Conservation (phyloP, 208 protist genomes). For the Leishmania guyanensis region DNA sequence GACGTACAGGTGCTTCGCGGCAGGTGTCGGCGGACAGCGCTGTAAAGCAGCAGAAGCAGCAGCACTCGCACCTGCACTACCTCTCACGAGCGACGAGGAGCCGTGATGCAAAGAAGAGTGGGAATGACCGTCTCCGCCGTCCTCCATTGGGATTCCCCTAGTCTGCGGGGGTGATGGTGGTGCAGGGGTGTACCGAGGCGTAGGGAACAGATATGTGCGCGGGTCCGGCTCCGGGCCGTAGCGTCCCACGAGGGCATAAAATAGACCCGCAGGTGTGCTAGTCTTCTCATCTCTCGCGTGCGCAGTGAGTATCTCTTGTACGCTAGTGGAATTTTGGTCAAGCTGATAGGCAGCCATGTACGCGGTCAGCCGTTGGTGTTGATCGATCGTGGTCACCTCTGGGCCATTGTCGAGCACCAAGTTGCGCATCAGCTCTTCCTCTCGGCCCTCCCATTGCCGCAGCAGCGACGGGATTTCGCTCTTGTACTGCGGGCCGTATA, state of each 20-base stretch:
- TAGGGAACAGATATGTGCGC: conserved; percentile 66
- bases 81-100: background rate
- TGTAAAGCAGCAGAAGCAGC: background rate
- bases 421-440: conserved; percentile 81
- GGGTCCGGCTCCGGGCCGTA: conserved; percentile 80
- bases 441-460: conserved; percentile 64
- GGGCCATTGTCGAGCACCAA: conserved; percentile 78
- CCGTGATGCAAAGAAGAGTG: background rate
- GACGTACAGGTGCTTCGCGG: conserved; percentile 21
- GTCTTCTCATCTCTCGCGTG: conserved; percentile 13
- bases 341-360: conserved; percentile 62
- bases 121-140: background rate
- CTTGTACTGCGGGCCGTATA: conserved; percentile 65
- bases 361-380: conserved; percentile 48
- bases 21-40: conserved; percentile 25
- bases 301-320: conserved; percentile 29
- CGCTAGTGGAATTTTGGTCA: conserved; percentile 23
- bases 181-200: conserved; percentile 47
- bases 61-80: background rate
- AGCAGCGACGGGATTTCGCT: conserved; percentile 50
- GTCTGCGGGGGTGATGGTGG: background rate
- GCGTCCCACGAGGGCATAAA: conserved; percentile 38
- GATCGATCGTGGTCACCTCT: conserved; percentile 60
- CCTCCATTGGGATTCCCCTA: background rate
- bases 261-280: conserved; percentile 26